Evolutionary conservation across 306 rosid genomes (phyloP), one percentile per base, ranked within the genome.

Genomic region (Quercus alba): DNA sequence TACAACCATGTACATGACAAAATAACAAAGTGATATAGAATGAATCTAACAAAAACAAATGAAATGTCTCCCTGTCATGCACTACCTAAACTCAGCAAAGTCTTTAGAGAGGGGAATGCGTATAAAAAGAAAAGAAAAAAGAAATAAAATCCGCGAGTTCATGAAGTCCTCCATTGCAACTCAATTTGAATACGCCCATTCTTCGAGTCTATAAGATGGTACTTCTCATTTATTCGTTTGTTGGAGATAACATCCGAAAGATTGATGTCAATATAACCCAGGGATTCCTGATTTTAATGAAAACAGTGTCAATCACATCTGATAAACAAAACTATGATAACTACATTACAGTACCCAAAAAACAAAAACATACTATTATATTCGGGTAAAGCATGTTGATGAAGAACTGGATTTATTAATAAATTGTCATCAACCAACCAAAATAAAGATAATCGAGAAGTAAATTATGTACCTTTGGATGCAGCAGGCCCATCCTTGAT

Each of bases 141-240:
- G 8, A 19, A 64, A 4, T 5, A 68, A 46, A 59, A 44, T 63
- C 2, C 14, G 30, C 5, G 2, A 68, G 73, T 77, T 87, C 70
- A 81, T 28, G 91, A 82, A 67, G 90, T 81, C 87, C 90, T 91
- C 97, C 99, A 93, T n/a, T 88, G 94, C 70, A 94, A 72, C 92
- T 94, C 99, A 28, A 93, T 81, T 33, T 93, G 99, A 75, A 94
- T 56, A 62, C 87, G 88, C 26, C 99, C 99, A 75, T 94, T 94
- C 83, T 89, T 94, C 1, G 99, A 94, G 87, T 94, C 97, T 78
- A 94, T 94, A 66, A 93, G 97, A 83, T 94, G 94, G 69, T 84
- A 85, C 75, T 79, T 94, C 81, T 94, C 97, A 62, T 94, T 94
- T 56, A 91, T 93, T 38, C 97, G 81, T 77, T 88, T 93, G 87